These are phyloP conservation scores for Talaromyces thailandensis DNA, from an alignment of 495 filamentous ascomycete genomes.

Conservation along the genomic window DNA sequence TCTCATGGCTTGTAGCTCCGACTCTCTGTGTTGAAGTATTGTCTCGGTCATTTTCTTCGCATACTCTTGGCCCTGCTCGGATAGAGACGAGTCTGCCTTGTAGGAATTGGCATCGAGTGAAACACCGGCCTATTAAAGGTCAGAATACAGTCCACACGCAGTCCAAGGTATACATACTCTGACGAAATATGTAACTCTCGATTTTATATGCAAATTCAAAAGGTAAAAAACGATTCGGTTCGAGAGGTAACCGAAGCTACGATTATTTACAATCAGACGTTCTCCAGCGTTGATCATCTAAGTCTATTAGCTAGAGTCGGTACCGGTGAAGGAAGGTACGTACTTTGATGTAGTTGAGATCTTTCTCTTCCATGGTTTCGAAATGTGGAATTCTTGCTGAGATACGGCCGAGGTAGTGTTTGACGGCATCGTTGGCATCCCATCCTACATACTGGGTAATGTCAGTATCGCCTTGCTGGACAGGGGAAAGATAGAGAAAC, in stretches of 20 bases:
- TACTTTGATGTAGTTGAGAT: constrained; percentile 91
- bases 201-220: constrained; percentile 94
- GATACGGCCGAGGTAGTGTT: constrained; percentile 83
- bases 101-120: constrained; percentile 75
- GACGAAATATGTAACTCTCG: constrained; percentile 86
- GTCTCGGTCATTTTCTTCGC: constrained; percentile 80
- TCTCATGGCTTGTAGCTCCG: constrained; percentile 61
- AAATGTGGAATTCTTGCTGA: constrained; percentile 88
- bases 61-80: constrained; percentile 74
- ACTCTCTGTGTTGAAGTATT: constrained; percentile 70
- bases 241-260: constrained; percentile 88
- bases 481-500: constrained; percentile 10
- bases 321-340: constrained; percentile 14
- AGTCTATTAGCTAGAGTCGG: constrained; percentile 9
- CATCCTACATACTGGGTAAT: constrained; percentile 67
- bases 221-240: constrained; percentile 97
- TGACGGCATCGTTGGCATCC: constrained; percentile 82
- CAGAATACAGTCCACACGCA: not conserved
- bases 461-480: constrained; percentile 15
- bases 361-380: constrained; percentile 89
- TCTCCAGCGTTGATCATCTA: constrained; percentile 98
- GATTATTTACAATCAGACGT: constrained; percentile 84
- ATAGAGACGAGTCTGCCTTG: constrained; percentile 80
- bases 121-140: constrained; percentile 41
- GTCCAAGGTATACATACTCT: constrained; percentile 41